Evolutionary conservation across 2,329 filamentous ascomycete species (phyloP).

Genomic region (Calonectria honghensis): DNA sequence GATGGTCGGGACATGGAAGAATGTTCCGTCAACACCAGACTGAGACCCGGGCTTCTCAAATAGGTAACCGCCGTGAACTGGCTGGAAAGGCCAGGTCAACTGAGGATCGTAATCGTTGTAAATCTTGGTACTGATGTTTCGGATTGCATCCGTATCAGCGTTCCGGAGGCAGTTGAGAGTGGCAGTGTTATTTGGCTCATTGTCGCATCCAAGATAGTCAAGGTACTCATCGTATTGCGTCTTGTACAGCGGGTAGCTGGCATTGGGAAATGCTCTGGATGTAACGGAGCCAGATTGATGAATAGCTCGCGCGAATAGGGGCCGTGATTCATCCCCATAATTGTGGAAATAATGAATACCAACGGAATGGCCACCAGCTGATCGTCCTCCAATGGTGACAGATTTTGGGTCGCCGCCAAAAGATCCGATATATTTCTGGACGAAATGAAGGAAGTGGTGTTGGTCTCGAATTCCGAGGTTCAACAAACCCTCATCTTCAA

Average conservation of each 20-base stretch:
- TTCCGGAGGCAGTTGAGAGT: conserved; percentile 63
- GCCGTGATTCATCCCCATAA: conserved; percentile 56
- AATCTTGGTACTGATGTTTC: conserved; percentile 61
- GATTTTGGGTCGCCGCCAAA: conserved; percentile 73
- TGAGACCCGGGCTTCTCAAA: conserved; percentile 68
- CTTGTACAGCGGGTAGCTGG: conserved; percentile 58
- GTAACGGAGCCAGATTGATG: conserved; percentile 63
- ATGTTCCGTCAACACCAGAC: conserved; percentile 61
- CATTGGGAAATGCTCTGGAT: conserved; percentile 60
- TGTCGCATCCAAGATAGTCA: conserved; percentile 55
- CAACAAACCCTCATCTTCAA: conserved; percentile 60
- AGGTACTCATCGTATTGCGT: conserved; percentile 58
- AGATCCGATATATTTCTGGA: conserved; percentile 69
- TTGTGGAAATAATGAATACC: conserved; percentile 64
- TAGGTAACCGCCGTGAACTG: conserved; percentile 65
- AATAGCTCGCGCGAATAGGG: conserved; percentile 59
- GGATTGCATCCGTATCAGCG: conserved; percentile 60
- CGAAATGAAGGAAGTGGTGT: conserved; percentile 70
- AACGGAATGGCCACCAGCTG: conserved; percentile 67
- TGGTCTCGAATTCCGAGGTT: conserved; percentile 75
- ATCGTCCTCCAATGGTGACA: conserved; percentile 74
- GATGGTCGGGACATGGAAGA: conserved; percentile 61
- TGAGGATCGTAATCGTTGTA: conserved; percentile 62
- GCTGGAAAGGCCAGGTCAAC: conserved; percentile 70
- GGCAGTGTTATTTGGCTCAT: conserved; percentile 52